Base-by-base conservation (phyloP, 2,329 filamentous ascomycete species). In the Sporothrix mexicana region DNA sequence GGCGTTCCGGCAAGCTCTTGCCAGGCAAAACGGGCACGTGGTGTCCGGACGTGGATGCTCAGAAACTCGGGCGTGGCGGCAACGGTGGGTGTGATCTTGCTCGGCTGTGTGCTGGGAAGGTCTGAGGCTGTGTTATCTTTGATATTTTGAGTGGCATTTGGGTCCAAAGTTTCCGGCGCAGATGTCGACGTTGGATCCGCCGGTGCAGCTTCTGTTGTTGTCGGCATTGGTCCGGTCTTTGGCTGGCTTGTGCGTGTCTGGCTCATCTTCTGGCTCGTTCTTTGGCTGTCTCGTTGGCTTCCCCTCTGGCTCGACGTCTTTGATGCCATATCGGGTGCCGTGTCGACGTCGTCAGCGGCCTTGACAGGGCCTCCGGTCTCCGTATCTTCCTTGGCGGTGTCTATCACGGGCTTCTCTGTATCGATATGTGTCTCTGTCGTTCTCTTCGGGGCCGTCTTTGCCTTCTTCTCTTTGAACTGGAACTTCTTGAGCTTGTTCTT, bases 401-500 rank as follows among this genome's bases (percentile, higher is more conserved):
- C 30, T 36, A 36, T 36, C 30, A 4, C 30, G 30, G 30, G 30
- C 30, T 36, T 36, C 7, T 36, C n/a, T 2, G 12, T 61, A 20
- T 49, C 69, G 12, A 15, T 20, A n/a, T 41, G 10, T 4, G 20
- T 51, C 17, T 41, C 55, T 23, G 25, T 67, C 45, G n/a, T 23
- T 45, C 5, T 30, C 36, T 76, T 72, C 15, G 13, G 49, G 23
- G 23, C n/a, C 45, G 23, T 41, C 36, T 76, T 72, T 13, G 73
- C 69, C 1, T 77, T 74, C 8, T 81, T 79, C 15, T 84, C 82
- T 69, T 84, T 82, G 75, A 89, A 91, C 72, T 88, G 87, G 77
- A 88, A 88, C 45, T 82, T 81, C 73, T 85, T 87, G 45, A 91
- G 83, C 77, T 91, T 91, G 75, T 83, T 87, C 78, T 88, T 91